Percentiles rank a stretch among this genome's conserved stretches.
These are phyloP conservation scores for Coprinellus micaceus DNA, from an alignment of 768 basidiomycete species.

Conservation along the genomic window DNA sequence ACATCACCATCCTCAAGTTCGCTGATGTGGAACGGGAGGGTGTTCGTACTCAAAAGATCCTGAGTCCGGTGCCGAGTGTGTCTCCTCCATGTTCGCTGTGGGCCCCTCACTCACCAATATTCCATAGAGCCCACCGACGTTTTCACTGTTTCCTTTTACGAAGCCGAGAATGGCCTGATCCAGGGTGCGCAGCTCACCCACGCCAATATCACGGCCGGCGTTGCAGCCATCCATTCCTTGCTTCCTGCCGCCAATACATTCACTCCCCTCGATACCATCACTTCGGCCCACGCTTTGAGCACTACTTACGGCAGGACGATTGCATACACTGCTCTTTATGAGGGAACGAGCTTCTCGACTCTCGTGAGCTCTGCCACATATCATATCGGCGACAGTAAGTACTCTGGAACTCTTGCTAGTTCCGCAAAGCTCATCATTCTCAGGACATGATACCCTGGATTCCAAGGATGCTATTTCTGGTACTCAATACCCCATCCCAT, in stretches of 20 bases:
- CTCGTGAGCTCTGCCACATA: slow-evolving; percentile 54
- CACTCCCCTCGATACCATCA: slow-evolving; percentile 70
- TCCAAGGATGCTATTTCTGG: slow-evolving; percentile 44
- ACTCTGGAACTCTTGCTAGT: background rate
- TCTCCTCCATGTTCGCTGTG: slow-evolving; percentile 8
- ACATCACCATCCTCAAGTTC: slow-evolving; percentile 61
- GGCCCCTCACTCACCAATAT: slow-evolving; percentile 10
- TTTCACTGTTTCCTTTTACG: slow-evolving; percentile 66
- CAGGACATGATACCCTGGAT: slow-evolving; percentile 7
- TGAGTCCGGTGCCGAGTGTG: slow-evolving; percentile 53
- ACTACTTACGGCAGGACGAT: slow-evolving; percentile 78
- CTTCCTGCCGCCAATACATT: slow-evolving; percentile 71
- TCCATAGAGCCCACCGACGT: slow-evolving; percentile 54
- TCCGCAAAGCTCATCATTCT: background rate
- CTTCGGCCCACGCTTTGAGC: slow-evolving; percentile 69
- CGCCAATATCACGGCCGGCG: slow-evolving; percentile 83
- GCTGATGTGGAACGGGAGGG: slow-evolving; percentile 69
- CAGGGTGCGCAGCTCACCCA: slow-evolving; percentile 71
- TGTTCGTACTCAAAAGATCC: slow-evolving; percentile 41
- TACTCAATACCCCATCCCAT: slow-evolving; percentile 54
- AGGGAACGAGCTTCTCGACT: slow-evolving; percentile 71
- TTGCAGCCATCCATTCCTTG: slow-evolving; percentile 72
- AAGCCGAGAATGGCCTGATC: slow-evolving; percentile 46
- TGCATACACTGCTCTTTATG: slow-evolving; percentile 73
- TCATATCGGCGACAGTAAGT: slow-evolving; percentile 40